phyloP scores from a whole-genome alignment of 495 filamentous ascomycete species.

The Bacidia gigantensis region DNA sequence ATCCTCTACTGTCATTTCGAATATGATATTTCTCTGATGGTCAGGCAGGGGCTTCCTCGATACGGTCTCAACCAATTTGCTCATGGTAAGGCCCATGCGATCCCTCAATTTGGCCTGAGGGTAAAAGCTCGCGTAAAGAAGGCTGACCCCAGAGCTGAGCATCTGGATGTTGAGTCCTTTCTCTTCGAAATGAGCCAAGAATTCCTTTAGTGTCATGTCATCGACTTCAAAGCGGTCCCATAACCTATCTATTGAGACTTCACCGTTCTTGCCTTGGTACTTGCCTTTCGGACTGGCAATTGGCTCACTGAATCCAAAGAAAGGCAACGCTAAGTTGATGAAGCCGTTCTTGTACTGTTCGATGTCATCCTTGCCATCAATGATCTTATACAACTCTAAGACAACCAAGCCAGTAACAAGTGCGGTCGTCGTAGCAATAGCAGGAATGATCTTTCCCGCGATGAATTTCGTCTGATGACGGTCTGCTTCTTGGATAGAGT shows the following conservation, averaged over 20 bases:
- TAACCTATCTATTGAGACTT: conserved; percentile 82
- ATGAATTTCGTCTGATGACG: conserved; percentile 98
- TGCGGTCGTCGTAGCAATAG: conserved; percentile 94
- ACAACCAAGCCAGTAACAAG: conserved; percentile 88
- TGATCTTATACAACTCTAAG: conserved; percentile 89
- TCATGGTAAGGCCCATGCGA: conserved; percentile 57
- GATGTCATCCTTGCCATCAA: conserved; percentile 87
- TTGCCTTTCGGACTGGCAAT: conserved; percentile 83
- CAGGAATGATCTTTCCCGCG: conserved; percentile 98
- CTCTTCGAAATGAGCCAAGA: conserved; percentile 65
- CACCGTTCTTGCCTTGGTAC: conserved; percentile 58
- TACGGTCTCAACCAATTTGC: conserved; percentile 73
- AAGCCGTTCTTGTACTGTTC: conserved; percentile 99
- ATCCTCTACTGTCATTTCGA: conserved; percentile 92
- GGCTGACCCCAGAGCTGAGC: conserved; percentile 89
- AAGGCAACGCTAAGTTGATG: conserved; percentile 89
- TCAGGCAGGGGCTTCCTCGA: conserved; percentile 82
- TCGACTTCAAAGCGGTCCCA: conserved; percentile 96
- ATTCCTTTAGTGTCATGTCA: conserved; percentile 70
- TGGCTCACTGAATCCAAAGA: conserved; percentile 96
- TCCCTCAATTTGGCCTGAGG: conserved; percentile 81
- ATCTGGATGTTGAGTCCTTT: conserved; percentile 76
- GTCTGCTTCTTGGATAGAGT: conserved; percentile 84
- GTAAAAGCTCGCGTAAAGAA: conserved; percentile 95
- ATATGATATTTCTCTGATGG: conserved; percentile 90